phyloP scores from a whole-genome alignment of 2,329 filamentous ascomycete genomes.

The Pseudogymnoascus sp. region DNA sequence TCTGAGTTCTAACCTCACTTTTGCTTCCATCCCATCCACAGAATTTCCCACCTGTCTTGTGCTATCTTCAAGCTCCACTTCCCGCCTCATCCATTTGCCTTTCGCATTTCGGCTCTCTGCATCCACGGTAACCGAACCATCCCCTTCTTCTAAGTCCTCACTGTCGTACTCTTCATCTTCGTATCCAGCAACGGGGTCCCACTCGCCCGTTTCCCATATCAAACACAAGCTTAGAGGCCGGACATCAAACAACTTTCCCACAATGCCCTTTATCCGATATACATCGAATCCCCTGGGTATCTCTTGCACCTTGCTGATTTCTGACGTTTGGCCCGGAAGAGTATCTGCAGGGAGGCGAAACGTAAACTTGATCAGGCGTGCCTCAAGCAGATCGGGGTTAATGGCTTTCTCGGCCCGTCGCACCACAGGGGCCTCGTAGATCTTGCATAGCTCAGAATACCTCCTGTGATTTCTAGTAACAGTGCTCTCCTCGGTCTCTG shows the following conservation, averaged over 20 bases:
- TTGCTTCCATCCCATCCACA: conserved; percentile 66
- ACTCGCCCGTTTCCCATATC: conserved; percentile 85
- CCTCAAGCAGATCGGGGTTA: conserved; percentile 76
- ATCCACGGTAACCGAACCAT: conserved; percentile 20
- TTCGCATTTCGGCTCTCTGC: conserved; percentile 23
- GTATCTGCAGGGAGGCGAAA: conserved; percentile 32
- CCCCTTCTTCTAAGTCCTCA: conserved; percentile 44
- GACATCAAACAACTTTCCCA: conserved; percentile 61
- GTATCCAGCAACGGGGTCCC: conserved; percentile 67
- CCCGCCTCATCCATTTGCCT: conserved; percentile 65
- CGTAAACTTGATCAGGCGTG: conserved; percentile 63
- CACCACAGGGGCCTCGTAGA: conserved; percentile 66
- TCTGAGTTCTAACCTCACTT: conserved; percentile 57
- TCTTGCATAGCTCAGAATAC: conserved; percentile 64
- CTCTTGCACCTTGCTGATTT: conserved; percentile 23
- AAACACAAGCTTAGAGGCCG: conserved; percentile 58
- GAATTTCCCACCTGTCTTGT: conserved; percentile 77
- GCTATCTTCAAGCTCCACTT: conserved; percentile 72
- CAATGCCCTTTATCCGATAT: conserved; percentile 73
- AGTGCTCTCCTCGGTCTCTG: conserved; percentile 43
- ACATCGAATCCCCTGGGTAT: conserved; percentile 74
- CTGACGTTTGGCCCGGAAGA: conserved; percentile 15
- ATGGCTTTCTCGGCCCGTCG: conserved; percentile 45
- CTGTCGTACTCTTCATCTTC: conserved; percentile 50
- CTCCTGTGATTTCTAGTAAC: conserved; percentile 62